These are phyloP conservation scores for Alternaria ventricosa DNA, from an alignment of 2,329 filamentous ascomycete genomes.

Conservation along the genomic window DNA sequence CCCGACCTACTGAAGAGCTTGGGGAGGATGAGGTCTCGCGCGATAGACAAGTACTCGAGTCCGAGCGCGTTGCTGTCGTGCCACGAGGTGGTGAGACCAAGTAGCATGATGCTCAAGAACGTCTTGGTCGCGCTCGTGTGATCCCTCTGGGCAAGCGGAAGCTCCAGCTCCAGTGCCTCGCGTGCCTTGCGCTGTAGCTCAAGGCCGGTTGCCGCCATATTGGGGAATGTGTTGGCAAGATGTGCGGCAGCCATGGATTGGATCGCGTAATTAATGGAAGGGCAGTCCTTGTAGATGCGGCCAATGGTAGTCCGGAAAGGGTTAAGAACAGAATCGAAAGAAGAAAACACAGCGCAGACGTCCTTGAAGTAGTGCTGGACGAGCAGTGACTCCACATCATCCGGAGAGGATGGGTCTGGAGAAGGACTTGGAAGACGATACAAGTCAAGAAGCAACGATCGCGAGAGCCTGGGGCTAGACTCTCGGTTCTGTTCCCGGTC, in stretches of 20 bases:
- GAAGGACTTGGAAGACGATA: conserved; percentile 46
- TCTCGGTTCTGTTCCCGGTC: conserved; percentile 26
- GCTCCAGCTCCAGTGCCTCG: conserved; percentile 58
- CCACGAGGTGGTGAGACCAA: conserved; percentile 67
- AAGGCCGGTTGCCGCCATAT: conserved; percentile 58
- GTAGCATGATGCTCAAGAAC: conserved; percentile 63
- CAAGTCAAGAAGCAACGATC: conserved; percentile 49
- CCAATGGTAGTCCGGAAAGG: conserved; percentile 66
- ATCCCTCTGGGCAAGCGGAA: conserved; percentile 52
- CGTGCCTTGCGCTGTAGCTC: conserved; percentile 62
- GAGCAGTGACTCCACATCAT: conserved; percentile 61
- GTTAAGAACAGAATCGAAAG: conserved; percentile 68
- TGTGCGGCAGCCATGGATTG: conserved; percentile 70
- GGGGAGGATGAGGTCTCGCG: conserved; percentile 51
- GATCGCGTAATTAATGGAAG: conserved; percentile 66
- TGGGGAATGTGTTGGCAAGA: conserved; percentile 63
- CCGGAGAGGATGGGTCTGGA: conserved; percentile 42
- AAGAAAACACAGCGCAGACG: conserved; percentile 67
- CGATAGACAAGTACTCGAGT: conserved; percentile 59
- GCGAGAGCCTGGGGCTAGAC: conserved; percentile 40
- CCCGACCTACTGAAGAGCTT: conserved; percentile 50
- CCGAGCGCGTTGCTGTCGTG: conserved; percentile 64
- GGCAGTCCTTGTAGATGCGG: conserved; percentile 63
- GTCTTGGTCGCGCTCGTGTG: conserved; percentile 57
- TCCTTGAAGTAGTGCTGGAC: conserved; percentile 71